phyloP scores from a whole-genome alignment of 2,329 filamentous ascomycete genomes.

The Calonectria honghensis region DNA sequence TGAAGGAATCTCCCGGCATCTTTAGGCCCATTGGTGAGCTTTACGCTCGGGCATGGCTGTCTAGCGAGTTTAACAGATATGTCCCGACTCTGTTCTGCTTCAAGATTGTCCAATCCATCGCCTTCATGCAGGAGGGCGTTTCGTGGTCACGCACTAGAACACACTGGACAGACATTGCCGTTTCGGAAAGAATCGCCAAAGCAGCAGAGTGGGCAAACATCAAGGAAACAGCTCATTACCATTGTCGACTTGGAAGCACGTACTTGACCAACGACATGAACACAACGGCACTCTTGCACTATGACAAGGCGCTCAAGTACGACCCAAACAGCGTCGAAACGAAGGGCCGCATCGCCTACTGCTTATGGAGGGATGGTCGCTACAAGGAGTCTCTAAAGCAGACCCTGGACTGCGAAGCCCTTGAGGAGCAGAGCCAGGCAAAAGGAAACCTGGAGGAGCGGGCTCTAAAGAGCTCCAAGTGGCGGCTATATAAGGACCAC shows the following conservation, averaged over 20 bases:
- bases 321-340: constrained; percentile 64
- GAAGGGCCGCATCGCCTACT: constrained; percentile 64
- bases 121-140: constrained; percentile 62
- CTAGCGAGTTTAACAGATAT: constrained; percentile 59
- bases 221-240: constrained; percentile 60
- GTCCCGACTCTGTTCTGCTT: constrained; percentile 65
- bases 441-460: constrained; percentile 51
- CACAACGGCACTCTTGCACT: constrained; percentile 59
- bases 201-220: constrained; percentile 62
- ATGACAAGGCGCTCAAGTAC: constrained; percentile 60
- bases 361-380: constrained; percentile 60
- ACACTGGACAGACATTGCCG: constrained; percentile 61
- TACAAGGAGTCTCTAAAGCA: constrained; percentile 61
- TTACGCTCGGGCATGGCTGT: constrained; percentile 64
- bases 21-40: constrained; percentile 62
- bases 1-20: constrained; percentile 55
- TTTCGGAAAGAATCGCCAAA: constrained; percentile 59
- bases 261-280: constrained; percentile 62
- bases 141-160: constrained; percentile 61
- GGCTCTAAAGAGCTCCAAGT: constrained; percentile 57
- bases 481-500: constrained; percentile 65
- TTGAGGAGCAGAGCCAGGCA: constrained; percentile 58
- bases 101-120: constrained; percentile 65
- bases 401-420: constrained; percentile 60
- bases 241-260: constrained; percentile 64